phyloP scores from a whole-genome alignment of 169 alveolate species.

The Amoebophrya sp. region DNA sequence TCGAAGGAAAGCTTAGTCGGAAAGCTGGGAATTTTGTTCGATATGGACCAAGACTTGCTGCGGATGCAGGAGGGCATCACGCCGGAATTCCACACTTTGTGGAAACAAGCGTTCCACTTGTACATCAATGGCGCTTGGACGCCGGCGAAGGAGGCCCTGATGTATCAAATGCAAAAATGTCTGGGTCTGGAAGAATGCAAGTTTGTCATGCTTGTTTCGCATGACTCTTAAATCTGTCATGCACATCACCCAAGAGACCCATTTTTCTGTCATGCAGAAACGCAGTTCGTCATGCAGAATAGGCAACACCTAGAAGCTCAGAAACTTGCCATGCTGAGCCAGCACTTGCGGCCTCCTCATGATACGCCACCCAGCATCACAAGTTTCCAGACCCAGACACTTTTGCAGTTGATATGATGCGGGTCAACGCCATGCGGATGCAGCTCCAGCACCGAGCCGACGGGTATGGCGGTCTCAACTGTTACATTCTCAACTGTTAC shows the following conservation, averaged over 20 bases:
- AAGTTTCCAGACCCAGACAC: not conserved
- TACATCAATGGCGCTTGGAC: not conserved
- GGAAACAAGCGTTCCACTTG: not conserved
- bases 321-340: not conserved
- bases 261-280: not conserved
- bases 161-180: too few relatives aligned
- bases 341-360: not conserved
- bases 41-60: not conserved
- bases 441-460: not conserved
- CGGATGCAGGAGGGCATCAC: not conserved
- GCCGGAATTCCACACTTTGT: not conserved
- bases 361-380: not conserved
- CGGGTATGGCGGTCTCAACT: too few relatives aligned
- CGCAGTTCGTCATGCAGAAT: not conserved
- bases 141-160: not conserved
- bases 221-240: too few relatives aligned
- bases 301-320: not conserved
- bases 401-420: not conserved
- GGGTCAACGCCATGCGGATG: not conserved
- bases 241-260: too few relatives aligned
- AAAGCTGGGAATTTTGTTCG: not conserved
- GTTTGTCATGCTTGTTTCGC: not conserved
- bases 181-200: not conserved
- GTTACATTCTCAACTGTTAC: too few relatives aligned
- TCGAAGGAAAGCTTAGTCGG: not conserved